Evolutionary conservation across 139 green algal species (phyloP).

Genomic region (Spirogloea muscicola): DNA sequence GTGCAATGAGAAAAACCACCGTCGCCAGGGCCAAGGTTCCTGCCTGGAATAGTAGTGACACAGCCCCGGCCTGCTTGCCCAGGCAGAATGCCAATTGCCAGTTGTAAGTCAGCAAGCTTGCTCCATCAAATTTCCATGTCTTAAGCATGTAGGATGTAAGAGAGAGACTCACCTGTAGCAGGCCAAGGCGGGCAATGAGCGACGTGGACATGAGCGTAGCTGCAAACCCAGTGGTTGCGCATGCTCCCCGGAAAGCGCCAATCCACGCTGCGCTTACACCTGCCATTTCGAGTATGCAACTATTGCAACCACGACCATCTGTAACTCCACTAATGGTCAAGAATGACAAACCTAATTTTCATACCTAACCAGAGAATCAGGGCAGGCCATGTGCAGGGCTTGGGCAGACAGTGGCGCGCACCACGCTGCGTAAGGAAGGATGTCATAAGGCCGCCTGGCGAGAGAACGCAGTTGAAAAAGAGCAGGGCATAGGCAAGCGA

Average conservation of each 20-base stretch:
- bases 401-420: neutral
- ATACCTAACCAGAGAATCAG: neutral
- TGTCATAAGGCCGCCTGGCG: slow-evolving; percentile 46
- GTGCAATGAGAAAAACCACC: slow-evolving; percentile 8
- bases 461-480: slow-evolving; percentile 50
- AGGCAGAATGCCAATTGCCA: no score
- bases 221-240: slow-evolving; percentile 38
- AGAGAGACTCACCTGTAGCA: slow-evolving; percentile 41
- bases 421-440: slow-evolving; percentile 39
- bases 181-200: slow-evolving; percentile 32
- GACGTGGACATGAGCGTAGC: slow-evolving; percentile 32
- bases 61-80: slow-evolving; percentile 26
- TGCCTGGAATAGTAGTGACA: slow-evolving; percentile 27
- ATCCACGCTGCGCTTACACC: slow-evolving; percentile 31
- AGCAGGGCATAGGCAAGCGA: slow-evolving; percentile 49
- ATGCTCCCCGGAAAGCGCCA: slow-evolving; percentile 40
- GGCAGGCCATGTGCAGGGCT: neutral
- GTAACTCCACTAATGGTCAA: no score
- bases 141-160: no score
- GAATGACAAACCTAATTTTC: neutral
- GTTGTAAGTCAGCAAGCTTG: no score
- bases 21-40: neutral
- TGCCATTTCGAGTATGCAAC: slow-evolving; percentile 10
- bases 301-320: no score
- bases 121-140: no score